Conservation (phyloP, 2,329 filamentous ascomycete genomes). For the Aureobasidium sp. region DNA sequence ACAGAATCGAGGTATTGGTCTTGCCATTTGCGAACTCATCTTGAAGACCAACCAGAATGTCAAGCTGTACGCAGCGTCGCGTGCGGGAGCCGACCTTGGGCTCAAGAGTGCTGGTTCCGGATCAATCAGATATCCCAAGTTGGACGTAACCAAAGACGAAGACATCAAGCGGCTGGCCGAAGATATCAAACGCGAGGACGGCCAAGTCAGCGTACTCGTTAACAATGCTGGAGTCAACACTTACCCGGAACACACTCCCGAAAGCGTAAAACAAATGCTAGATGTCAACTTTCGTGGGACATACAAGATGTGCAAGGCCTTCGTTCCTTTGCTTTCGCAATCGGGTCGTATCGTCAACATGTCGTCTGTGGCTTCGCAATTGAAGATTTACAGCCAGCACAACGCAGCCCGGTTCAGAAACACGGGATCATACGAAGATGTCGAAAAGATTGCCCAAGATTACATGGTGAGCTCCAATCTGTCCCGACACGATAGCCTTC, state of each 20-base stretch:
- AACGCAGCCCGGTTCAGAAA: conserved; percentile 24
- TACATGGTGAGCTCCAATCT: conserved; percentile 22
- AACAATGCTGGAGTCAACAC: conserved; percentile 33
- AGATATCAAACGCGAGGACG: conserved; percentile 20
- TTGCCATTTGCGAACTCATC: conserved; percentile 29
- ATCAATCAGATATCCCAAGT: conserved; percentile 24
- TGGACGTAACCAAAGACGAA: conserved; percentile 26
- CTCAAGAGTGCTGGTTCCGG: conserved; percentile 19
- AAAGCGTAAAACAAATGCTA: conserved; percentile 27
- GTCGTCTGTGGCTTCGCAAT: conserved; percentile 27
- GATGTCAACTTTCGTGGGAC: conserved; percentile 32
- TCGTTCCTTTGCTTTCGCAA: conserved; percentile 25
- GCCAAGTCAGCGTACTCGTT: conserved; percentile 29
- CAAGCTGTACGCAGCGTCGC: conserved; percentile 29
- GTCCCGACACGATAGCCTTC: neutral
- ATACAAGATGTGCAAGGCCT: conserved; percentile 30
- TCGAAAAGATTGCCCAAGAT: conserved; percentile 27
- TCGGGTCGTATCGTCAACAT: conserved; percentile 32
- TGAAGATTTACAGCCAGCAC: conserved; percentile 26
- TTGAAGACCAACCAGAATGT: conserved; percentile 21
- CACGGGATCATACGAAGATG: conserved; percentile 21
- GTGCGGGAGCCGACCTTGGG: conserved; percentile 26
- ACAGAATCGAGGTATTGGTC: conserved; percentile 32
- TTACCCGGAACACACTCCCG: conserved; percentile 23
- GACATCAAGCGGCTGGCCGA: conserved; percentile 26